These are phyloP conservation scores for Xylaria digitata DNA, from an alignment of 2,329 filamentous ascomycete species.

Conservation along the genomic window DNA sequence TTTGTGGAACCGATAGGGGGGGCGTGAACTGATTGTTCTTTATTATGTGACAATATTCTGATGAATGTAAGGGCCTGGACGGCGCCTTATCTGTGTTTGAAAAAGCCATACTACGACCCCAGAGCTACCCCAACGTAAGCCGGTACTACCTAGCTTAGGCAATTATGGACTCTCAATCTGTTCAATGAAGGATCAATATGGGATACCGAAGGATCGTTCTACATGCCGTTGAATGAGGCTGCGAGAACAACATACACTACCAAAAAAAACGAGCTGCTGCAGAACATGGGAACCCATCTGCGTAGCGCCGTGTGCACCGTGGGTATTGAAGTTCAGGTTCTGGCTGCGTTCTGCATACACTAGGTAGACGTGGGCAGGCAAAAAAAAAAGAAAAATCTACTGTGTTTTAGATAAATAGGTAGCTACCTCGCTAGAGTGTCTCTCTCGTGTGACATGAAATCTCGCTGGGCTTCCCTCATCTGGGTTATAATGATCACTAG, in stretches of 20 bases:
- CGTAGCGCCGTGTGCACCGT: background rate
- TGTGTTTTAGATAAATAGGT: conserved; percentile 17
- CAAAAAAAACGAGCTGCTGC: too few species aligned
- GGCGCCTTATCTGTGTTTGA: too few species aligned
- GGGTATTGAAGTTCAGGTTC: background rate
- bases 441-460: conserved; percentile 1
- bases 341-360: background rate
- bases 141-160: too few species aligned
- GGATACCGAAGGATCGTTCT: too few species aligned
- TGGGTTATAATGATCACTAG: background rate
- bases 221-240: background rate
- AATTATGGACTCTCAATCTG: background rate
- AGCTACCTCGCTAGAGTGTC: background rate
- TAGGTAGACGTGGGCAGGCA: background rate
- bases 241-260: background rate
- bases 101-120: background rate
- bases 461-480: background rate
- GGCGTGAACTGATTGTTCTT: too few species aligned
- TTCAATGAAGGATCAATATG: too few species aligned
- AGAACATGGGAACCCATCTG: background rate
- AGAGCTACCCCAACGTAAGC: background rate
- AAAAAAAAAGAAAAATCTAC: conserved; percentile 7
- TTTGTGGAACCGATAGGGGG: too few species aligned
- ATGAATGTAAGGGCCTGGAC: too few species aligned
- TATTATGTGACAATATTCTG: too few species aligned